phyloP scores from a whole-genome alignment of 2,329 filamentous ascomycete genomes.

The Fusarium acutatum region DNA sequence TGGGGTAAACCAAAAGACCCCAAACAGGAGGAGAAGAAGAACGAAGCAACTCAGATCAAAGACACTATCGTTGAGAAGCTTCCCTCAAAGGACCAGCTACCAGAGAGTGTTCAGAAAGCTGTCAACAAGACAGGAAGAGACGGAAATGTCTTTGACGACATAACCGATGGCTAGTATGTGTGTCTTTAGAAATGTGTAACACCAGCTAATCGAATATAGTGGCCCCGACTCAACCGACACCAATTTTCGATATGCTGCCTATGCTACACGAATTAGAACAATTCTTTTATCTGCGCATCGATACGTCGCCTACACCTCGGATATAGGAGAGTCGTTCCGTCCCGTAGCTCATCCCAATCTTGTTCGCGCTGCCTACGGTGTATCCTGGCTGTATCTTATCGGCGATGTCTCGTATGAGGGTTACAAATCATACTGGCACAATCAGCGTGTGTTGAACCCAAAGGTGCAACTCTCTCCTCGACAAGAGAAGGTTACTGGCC shows the following conservation, averaged over 20 bases:
- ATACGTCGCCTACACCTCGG: conserved; percentile 96
- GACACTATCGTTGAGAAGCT: conserved; percentile 58
- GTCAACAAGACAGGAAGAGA: conserved; percentile 68
- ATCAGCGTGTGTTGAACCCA: conserved; percentile 79
- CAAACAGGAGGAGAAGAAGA: conserved; percentile 44
- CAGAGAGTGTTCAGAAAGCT: conserved; percentile 64
- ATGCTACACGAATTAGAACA: conserved; percentile 84
- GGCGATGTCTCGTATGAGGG: conserved; percentile 94
- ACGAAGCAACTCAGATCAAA: conserved; percentile 32
- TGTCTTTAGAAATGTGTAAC: conserved; percentile 1
- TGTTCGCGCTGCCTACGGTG: conserved; percentile 83
- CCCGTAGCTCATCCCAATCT: conserved; percentile 88
- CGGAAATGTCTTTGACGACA: conserved; percentile 78
- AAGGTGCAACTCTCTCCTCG: conserved; percentile 63
- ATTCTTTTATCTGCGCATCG: conserved; percentile 90
- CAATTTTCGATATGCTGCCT: conserved; percentile 89
- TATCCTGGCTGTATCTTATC: conserved; percentile 91
- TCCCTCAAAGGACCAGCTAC: conserved; percentile 60
- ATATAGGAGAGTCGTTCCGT: conserved; percentile 95
- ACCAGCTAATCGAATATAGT: conserved; percentile 38
- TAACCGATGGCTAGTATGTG: conserved; percentile 81
- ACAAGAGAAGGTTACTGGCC: conserved; percentile 59
- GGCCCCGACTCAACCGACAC: conserved; percentile 81
- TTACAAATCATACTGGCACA: conserved; percentile 92
- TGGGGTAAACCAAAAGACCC: conserved; percentile 52